phyloP scores from a whole-genome alignment of 1,284 basidiomycete species.

The Boletus holoroseus region DNA sequence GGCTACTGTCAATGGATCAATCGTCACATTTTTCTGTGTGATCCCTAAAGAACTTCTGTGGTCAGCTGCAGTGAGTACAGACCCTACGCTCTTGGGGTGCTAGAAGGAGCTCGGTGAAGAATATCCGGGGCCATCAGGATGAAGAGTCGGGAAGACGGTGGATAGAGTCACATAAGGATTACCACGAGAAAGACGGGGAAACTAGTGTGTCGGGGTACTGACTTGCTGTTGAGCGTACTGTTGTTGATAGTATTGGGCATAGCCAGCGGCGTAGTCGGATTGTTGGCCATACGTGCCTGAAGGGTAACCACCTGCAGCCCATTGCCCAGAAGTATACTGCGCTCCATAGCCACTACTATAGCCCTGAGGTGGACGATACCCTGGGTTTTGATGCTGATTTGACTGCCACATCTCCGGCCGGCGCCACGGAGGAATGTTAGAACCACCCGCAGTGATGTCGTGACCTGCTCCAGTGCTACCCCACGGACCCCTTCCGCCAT shows the following conservation, averaged over 20 bases:
- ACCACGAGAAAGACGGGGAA: slow-evolving; percentile 19
- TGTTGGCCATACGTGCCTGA: slow-evolving; percentile 41
- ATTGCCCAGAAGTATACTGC: slow-evolving; percentile 37
- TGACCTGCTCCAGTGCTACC: slow-evolving; percentile 56
- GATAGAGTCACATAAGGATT: slow-evolving; percentile 23
- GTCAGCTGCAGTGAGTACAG: slow-evolving; percentile 37
- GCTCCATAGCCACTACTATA: slow-evolving; percentile 42
- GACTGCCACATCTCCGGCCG: slow-evolving; percentile 79
- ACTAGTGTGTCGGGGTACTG: slow-evolving; percentile 46
- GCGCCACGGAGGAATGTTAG: slow-evolving; percentile 81
- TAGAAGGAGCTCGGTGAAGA: slow-evolving; percentile 26
- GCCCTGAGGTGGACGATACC: slow-evolving; percentile 50
- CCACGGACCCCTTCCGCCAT: slow-evolving; percentile 55
- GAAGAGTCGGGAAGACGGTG: slow-evolving; percentile 14
- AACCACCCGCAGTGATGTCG: slow-evolving; percentile 73
- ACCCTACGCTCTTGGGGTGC: slow-evolving; percentile 26
- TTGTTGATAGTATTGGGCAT: slow-evolving; percentile 76
- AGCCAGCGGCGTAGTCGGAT: slow-evolving; percentile 66
- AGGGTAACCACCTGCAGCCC: slow-evolving; percentile 44
- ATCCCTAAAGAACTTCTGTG: slow-evolving; percentile 35
- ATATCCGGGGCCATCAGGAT: slow-evolving; percentile 13
- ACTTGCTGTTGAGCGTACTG: slow-evolving; percentile 72
- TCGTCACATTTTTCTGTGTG: slow-evolving; percentile 27
- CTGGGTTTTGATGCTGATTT: slow-evolving; percentile 41
- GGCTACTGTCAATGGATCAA: slow-evolving; percentile 30